Evolutionary conservation across 768 basidiomycete species (phyloP).

Genomic region (Mycena venus): DNA sequence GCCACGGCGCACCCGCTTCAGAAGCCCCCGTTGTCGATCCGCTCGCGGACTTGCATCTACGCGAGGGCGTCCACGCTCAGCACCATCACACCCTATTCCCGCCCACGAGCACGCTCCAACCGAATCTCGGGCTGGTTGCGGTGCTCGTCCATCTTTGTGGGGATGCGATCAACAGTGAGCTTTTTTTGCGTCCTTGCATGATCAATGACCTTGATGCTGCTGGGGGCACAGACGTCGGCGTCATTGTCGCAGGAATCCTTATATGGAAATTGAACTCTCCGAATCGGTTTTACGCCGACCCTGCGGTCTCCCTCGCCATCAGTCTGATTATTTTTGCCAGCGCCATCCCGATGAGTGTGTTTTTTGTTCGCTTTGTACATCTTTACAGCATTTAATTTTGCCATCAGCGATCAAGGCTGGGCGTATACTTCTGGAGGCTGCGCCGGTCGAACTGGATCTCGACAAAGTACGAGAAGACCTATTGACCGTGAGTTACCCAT

Average conservation of each 20-base stretch:
- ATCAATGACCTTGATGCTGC: background rate
- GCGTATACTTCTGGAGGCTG: conserved; percentile 65
- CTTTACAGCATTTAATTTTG: background rate
- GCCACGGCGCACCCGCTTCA: conserved; percentile 29
- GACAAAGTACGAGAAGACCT: conserved; percentile 64
- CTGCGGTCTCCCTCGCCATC: conserved; percentile 63
- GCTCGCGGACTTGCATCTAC: conserved; percentile 27
- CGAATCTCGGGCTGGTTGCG: conserved; percentile 61
- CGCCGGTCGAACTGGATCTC: conserved; percentile 63
- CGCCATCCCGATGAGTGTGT: conserved; percentile 66
- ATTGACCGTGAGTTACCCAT: conserved; percentile 49
- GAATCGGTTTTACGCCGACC: conserved; percentile 66
- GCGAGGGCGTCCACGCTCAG: conserved; percentile 45
- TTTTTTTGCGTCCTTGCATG: conserved; percentile 7
- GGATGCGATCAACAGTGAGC: conserved; percentile 67
- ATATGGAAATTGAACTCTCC: conserved; percentile 63
- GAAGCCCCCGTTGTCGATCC: conserved; percentile 16
- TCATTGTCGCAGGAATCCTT: conserved; percentile 64
- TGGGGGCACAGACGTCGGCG: conserved; percentile 60
- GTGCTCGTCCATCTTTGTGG: conserved; percentile 66
- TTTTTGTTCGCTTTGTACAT: background rate
- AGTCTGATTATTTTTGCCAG: conserved; percentile 66
- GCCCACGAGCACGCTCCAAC: conserved; percentile 46
- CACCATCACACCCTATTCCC: conserved; percentile 64
- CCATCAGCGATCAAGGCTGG: conserved; percentile 58